A percentile compares a stretch with the other conserved stretches of the same genome.
phyloP scores from a whole-genome alignment of 345 rosid genomes.

The Pelargonium nanum region DNA sequence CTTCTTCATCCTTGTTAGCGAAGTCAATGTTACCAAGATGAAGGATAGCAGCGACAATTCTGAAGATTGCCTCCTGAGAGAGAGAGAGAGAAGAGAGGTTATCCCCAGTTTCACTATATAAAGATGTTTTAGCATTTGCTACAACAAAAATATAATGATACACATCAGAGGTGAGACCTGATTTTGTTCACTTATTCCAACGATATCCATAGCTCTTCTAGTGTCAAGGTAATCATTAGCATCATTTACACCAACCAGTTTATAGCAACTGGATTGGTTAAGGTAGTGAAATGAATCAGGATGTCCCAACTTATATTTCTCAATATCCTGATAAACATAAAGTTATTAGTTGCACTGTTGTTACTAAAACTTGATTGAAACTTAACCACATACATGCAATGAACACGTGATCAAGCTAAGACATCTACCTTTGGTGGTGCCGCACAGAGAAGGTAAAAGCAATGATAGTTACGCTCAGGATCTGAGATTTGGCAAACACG shows the following conservation, averaged over 20 bases:
- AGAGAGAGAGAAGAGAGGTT: slow-evolving; percentile 6
- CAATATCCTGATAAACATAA: slow-evolving; percentile 49
- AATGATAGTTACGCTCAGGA: slow-evolving; percentile 88
- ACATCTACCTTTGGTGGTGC: slow-evolving; percentile 61
- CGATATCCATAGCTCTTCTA: slow-evolving; percentile 80
- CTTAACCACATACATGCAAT: slow-evolving; percentile 5
- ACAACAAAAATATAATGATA: slow-evolving; percentile 4
- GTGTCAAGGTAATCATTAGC: slow-evolving; percentile 64
- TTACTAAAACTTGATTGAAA: slow-evolving; percentile 5
- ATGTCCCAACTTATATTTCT: slow-evolving; percentile 68
- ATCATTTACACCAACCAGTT: slow-evolving; percentile 64
- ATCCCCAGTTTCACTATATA: neutral
- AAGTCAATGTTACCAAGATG: slow-evolving; percentile 83
- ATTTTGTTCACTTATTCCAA: slow-evolving; percentile 64
- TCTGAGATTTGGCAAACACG: slow-evolving; percentile 95
- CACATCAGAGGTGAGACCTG: slow-evolving; percentile 39
- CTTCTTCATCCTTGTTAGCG: slow-evolving; percentile 50
- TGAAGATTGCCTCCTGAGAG: slow-evolving; percentile 67
- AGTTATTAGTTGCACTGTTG: slow-evolving; percentile 12
- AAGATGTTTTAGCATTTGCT: neutral
- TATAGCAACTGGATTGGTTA: slow-evolving; percentile 79
- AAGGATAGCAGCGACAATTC: slow-evolving; percentile 82
- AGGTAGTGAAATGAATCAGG: slow-evolving; percentile 87
- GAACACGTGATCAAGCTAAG: slow-evolving; percentile 3
- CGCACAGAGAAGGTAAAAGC: slow-evolving; percentile 86